Base-by-base conservation (phyloP, 345 rosid genomes). In the rapeseed (Brassica napus) region DNA sequence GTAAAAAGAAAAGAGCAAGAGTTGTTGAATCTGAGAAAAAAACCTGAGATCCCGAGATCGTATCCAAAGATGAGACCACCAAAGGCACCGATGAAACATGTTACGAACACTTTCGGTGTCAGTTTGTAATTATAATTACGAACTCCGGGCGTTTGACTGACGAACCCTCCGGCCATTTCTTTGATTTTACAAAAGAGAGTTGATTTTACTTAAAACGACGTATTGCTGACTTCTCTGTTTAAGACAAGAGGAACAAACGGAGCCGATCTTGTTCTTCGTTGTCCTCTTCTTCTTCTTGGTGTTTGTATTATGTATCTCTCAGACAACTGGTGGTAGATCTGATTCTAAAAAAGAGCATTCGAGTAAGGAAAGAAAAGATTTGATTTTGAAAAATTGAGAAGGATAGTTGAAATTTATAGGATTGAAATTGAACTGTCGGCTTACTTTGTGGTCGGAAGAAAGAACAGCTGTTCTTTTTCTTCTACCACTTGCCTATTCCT, bases 51-150 rank as follows among this genome's bases (percentile, higher is more conserved):
- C 10, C 96, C 97, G 5, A 91, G 77, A 77, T 93, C 97, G 68
- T 93, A 93, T 24, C 97, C 94, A 30, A 93, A 91, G 71, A 93
- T 82, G 74, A 91, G 93, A 79, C 98, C 97, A 5, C 98, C 98
- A 78, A 85, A 83, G 57, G 97, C 94, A 1, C 97, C 94, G 23
- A 91, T 89, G 73, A 91, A 49, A 72, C 94, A 93, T 14, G 92
- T 85, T 44, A 83, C 69, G 28, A 91, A 28, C 44, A 93, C 94
- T 32, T 86, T 86, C 44, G 73, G 61, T 1, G 97, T 93, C 76
- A 93, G 71, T 10, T 85, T 80, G 42, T 89, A 91, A 58, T 86
- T 86, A 64, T 88, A 91, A 14, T 77, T 68, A 21, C 71, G 72
- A 26, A 61, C 84, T 0, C 82, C 82, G 2, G 79, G 81, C 24